phyloP scores from a whole-genome alignment of 2,329 filamentous ascomycete genomes.

The Diaporthe vaccinii region DNA sequence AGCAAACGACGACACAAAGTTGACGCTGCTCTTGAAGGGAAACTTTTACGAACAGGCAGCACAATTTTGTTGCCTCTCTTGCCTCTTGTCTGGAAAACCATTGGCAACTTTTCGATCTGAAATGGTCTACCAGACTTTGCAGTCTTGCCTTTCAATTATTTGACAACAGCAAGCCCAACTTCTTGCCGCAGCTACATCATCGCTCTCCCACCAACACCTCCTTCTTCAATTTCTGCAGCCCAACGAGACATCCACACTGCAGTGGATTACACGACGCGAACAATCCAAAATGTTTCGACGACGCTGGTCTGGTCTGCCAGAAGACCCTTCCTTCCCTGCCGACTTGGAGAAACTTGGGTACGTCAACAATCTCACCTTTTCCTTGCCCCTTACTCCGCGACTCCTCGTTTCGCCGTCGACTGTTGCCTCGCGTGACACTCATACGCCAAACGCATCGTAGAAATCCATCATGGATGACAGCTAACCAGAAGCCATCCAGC shows the following conservation, averaged over 20 bases:
- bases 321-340: slow-evolving; percentile 75
- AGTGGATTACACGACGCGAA: not conserved
- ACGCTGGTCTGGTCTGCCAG: slow-evolving; percentile 75
- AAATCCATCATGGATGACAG: too few relatives aligned
- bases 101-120: not conserved
- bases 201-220: not conserved
- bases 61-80: not conserved
- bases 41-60: not conserved
- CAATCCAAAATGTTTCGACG: slow-evolving; percentile 79
- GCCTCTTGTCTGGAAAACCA: not conserved
- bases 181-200: not conserved
- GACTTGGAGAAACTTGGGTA: slow-evolving; percentile 82
- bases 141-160: not conserved
- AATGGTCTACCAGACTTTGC: not conserved
- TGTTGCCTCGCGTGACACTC: not conserved
- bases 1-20: not conserved
- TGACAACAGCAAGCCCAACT: not conserved
- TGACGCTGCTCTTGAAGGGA: not conserved
- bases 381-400: not conserved
- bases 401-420: not conserved
- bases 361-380: slow-evolving; percentile 44
- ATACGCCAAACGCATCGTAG: not conserved
- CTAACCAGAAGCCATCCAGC: slow-evolving; percentile 56
- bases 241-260: not conserved
- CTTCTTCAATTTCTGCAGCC: too few relatives aligned